These are phyloP conservation scores for Phytophthora syringae DNA, from an alignment of 352 stramenopile species.

Conservation along the genomic window DNA sequence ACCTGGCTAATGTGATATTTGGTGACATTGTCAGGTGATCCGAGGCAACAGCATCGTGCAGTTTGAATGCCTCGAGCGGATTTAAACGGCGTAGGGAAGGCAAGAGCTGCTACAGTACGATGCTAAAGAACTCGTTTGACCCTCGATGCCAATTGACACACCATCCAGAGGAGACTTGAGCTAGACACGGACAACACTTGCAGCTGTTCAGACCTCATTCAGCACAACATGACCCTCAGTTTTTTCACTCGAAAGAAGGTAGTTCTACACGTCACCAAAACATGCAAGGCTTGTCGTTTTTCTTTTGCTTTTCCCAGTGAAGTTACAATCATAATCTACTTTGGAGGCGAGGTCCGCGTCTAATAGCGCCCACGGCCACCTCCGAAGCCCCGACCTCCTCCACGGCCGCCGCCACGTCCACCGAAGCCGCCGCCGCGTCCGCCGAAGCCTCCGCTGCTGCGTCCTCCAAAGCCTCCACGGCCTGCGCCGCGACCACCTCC, in stretches of 20 bases:
- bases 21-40: constrained; percentile 63
- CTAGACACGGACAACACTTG: no score
- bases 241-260: no score
- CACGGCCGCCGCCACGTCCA: constrained; percentile 15
- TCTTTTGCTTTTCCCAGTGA: constrained; percentile 35
- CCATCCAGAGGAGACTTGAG: no score
- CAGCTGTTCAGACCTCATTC: no score
- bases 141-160: no score
- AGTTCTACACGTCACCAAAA: no score
- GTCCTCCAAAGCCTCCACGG: constrained; percentile 11
- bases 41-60: constrained; percentile 92
- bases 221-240: no score
- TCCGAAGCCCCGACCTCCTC: constrained; percentile 18
- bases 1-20: not conserved
- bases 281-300: constrained; percentile 10
- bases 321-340: constrained; percentile 57
- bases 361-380: constrained; percentile 41
- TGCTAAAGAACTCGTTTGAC: no score
- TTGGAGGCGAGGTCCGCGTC: constrained; percentile 25
- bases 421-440: constrained; percentile 36
- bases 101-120: no score
- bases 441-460: constrained; percentile 27
- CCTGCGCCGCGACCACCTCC: constrained; percentile 25
- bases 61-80: constrained; percentile 88
- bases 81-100: constrained; percentile 42